Evolutionary conservation across 169 alveolate species (phyloP).

Genomic region (Ichthyophthirius multifiliis): DNA sequence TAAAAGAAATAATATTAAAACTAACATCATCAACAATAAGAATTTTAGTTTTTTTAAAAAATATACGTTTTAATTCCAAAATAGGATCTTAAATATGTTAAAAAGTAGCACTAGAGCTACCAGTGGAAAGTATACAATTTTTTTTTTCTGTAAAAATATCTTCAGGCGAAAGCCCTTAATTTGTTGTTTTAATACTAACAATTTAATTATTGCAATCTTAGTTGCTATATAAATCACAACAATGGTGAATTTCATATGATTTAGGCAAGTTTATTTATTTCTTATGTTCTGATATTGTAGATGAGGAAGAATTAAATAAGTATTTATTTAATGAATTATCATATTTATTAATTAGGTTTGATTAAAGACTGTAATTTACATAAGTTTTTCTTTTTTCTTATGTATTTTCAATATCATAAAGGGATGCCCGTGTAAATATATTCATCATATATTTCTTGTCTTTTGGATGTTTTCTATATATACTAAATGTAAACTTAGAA

Average conservation of each 20-base stretch:
- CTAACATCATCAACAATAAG: slow-evolving; percentile 43
- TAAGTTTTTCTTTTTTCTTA: not conserved
- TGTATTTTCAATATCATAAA: too few species aligned
- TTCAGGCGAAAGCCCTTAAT: too few species aligned
- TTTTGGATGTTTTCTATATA: not conserved
- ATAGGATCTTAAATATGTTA: not conserved
- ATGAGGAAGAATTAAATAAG: not conserved
- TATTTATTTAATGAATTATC: not conserved
- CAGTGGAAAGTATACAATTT: too few species aligned
- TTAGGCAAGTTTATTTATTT: too few species aligned
- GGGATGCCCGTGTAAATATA: too few species aligned
- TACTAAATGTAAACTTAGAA: not conserved
- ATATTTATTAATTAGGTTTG: not conserved
- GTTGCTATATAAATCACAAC: too few species aligned
- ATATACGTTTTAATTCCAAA: not conserved
- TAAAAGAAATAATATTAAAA: slow-evolving; percentile 30
- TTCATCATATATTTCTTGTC: too few species aligned
- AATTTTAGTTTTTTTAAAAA: slow-evolving; percentile 6
- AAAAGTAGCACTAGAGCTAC: not conserved
- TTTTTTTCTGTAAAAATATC: too few species aligned
- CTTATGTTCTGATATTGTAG: not conserved
- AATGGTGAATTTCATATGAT: too few species aligned
- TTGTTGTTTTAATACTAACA: too few species aligned
- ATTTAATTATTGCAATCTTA: too few species aligned
- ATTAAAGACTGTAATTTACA: not conserved